Evolutionary conservation across 352 stramenopile genomes (phyloP), one percentile per base, ranked within the genome.

Genomic region (Phytopythium sindhum): DNA sequence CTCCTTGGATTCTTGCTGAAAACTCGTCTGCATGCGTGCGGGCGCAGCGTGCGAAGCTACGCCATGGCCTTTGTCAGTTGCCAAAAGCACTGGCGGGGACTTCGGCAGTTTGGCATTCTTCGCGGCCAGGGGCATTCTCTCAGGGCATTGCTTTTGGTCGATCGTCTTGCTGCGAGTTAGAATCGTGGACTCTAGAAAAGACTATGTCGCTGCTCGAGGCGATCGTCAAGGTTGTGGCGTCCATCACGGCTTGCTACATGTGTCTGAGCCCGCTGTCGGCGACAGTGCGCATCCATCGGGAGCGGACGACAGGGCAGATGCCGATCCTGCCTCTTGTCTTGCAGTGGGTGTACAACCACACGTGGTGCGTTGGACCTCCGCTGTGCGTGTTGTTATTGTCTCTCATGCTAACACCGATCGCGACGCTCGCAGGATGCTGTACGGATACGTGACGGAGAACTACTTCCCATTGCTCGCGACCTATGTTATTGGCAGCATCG

Each of bases 281-380:
- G n/a, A 75, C 82, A 53, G 21, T 63, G 31, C 64, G 63, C 21
- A 82, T 82, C 60, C 56, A 74, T 50, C 65, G 65, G 35, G 47
- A 61, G 19, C 67, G 63, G 42, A 48, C 31, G 7, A 73, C 68
- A 12, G 74, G 71, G 4, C 62, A 69, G 41, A 77, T 73, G 67
- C 69, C 72, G 0, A 45, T 64, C 15, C 57, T 81, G 4, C 74
- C 76, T 1, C 77, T 85, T n/a, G 69, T 79, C 2, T 61, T 67
- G 5, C 72, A 78, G 29, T 82, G 73, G 76, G 52, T 60, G 10
- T 81, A 80, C 65, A 79, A 76, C 57, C 72, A 82, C 64, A 75
- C 77, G 24, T 85, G 76, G 76, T 81, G 61, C n/a, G 37, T 15
- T 24, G 19, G 63, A 51, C 37, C 8, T 17, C 4, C 45, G 24